Conservation (phyloP, 78 protist species). For the Tieghemostelium lacteum region DNA sequence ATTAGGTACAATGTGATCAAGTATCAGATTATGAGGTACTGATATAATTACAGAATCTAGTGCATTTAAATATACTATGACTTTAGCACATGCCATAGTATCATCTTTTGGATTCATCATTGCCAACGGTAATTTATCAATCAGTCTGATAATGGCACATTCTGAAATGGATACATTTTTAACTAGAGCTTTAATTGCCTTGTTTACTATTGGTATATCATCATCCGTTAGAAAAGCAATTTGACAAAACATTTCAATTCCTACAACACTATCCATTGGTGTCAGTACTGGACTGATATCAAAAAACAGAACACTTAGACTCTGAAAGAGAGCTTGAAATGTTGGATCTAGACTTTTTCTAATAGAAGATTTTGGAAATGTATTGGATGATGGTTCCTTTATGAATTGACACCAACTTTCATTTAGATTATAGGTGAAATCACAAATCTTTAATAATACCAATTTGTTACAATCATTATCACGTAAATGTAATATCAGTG, state of each 20-base stretch:
- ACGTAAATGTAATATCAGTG: not conserved
- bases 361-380: slow-evolving; percentile 38
- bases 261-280: slow-evolving; percentile 62
- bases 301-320: slow-evolving; percentile 25
- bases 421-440: slow-evolving; percentile 28
- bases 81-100: slow-evolving; percentile 28
- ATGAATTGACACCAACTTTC: slow-evolving; percentile 33
- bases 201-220: slow-evolving; percentile 6
- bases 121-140: slow-evolving; percentile 56
- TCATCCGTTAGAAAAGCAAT: slow-evolving; percentile 22
- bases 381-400: not conserved
- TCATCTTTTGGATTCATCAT: slow-evolving; percentile 30
- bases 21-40: slow-evolving; percentile 56
- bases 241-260: slow-evolving; percentile 43
- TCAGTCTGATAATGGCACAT: slow-evolving; percentile 57
- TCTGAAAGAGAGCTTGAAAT: slow-evolving; percentile 10
- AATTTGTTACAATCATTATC: slow-evolving; percentile 65
- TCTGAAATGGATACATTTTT: slow-evolving; percentile 39
- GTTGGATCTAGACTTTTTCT: slow-evolving; percentile 40
- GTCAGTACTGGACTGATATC: slow-evolving; percentile 13
- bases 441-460: slow-evolving; percentile 35
- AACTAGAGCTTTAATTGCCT: slow-evolving; percentile 23
- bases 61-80: slow-evolving; percentile 30
- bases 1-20: slow-evolving; percentile 58
- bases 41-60: slow-evolving; percentile 7